Evolutionary conservation across 306 rosid genomes (phyloP).

Genomic region (Quercus suber): DNA sequence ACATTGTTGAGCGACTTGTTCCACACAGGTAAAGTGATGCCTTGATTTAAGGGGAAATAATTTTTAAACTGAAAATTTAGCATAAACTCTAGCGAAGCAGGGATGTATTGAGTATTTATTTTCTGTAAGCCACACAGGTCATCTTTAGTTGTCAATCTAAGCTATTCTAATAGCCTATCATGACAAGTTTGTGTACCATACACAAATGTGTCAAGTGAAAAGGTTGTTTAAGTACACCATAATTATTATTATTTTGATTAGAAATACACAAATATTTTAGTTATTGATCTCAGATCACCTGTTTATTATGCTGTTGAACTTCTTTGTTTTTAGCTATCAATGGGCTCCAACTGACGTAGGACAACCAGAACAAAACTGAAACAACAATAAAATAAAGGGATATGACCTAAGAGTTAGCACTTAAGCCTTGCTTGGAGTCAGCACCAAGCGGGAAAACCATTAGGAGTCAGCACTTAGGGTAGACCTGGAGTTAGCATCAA

Average conservation of each 20-base stretch:
- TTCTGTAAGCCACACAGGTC: neutral
- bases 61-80: neutral
- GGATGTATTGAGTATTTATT: neutral
- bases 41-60: neutral
- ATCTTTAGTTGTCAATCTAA: neutral
- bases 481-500: no score
- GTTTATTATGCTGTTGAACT: neutral
- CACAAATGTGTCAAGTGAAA: neutral
- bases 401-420: no score
- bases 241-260: no score
- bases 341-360: neutral
- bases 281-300: neutral
- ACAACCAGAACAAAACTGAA: no score
- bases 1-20: constrained; percentile 94
- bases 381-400: no score
- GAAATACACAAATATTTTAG: neutral
- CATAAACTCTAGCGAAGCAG: neutral
- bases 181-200: neutral
- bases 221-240: neutral
- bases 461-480: no score
- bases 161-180: neutral
- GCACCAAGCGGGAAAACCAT: no score
- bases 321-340: neutral
- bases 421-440: no score
- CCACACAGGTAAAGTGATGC: constrained; percentile 59